These are phyloP conservation scores for Diplodia seriata DNA, from an alignment of 2,329 filamentous ascomycete genomes.

Conservation along the genomic window DNA sequence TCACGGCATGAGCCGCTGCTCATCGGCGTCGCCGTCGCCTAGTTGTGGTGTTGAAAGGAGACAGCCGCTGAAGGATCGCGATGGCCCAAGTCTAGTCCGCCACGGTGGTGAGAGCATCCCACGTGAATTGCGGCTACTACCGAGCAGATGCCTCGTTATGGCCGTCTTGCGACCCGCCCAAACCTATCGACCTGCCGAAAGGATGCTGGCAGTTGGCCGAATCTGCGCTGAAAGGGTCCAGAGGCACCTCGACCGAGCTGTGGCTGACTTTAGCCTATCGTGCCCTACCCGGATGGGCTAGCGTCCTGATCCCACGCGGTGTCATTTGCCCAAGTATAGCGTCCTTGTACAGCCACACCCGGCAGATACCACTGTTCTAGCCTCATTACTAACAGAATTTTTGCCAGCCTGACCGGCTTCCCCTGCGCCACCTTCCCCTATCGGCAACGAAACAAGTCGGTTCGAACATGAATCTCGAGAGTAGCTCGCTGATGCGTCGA, in stretches of 20 bases:
- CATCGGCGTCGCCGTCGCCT: not conserved
- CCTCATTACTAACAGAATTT: not conserved
- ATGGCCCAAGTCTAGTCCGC: not conserved
- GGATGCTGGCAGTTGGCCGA: not conserved
- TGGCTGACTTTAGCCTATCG: not conserved
- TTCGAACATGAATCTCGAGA: not conserved
- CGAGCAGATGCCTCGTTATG: not conserved
- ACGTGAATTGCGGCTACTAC: not conserved
- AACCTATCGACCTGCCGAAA: not conserved
- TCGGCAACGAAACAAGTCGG: not conserved
- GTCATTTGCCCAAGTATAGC: not conserved
- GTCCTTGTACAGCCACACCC: not conserved
- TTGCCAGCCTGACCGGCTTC: not conserved
- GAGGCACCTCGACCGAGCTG: not conserved
- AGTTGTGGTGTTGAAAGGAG: not conserved
- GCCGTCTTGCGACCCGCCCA: not conserved
- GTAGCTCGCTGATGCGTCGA: not conserved
- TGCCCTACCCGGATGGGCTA: not conserved
- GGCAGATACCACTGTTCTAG: not conserved
- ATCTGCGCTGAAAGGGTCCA: not conserved
- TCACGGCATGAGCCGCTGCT: not conserved
- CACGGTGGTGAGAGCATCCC: not conserved
- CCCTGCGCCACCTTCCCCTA: not conserved
- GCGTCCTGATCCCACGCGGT: not conserved
- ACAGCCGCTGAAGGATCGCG: not conserved